These are phyloP conservation scores for Scutellaria minor DNA, from an alignment of 257 asterid genomes.

Conservation along the genomic window DNA sequence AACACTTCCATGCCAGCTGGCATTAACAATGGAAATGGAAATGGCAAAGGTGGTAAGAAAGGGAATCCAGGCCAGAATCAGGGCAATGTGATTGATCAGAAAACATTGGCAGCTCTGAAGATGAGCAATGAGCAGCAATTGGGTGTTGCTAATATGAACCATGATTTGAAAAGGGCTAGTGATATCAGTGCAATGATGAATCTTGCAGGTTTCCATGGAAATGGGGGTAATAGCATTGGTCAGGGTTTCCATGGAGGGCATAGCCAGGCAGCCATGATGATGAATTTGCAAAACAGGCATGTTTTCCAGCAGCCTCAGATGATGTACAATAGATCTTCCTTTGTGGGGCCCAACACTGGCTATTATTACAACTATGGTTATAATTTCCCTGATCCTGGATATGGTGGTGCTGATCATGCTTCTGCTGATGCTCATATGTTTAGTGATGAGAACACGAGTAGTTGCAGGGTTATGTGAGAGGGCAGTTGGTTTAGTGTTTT, in stretches of 20 bases:
- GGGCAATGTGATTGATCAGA: constrained; percentile 45
- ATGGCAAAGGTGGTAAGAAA: constrained; percentile 35
- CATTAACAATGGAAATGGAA: not conserved
- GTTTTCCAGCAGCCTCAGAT: constrained; percentile 42
- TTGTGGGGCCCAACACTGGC: constrained; percentile 54
- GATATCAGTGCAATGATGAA: constrained; percentile 70
- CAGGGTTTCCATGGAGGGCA: constrained; percentile 26
- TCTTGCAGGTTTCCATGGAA: constrained; percentile 76
- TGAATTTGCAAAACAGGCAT: constrained; percentile 32
- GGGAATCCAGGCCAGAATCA: constrained; percentile 38
- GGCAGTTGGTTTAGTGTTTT: not conserved
- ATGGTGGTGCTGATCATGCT: constrained; percentile 30
- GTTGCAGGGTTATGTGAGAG: constrained; percentile 66
- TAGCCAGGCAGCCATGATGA: constrained; percentile 29
- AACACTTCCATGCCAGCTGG: constrained; percentile 20
- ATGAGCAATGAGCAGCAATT: constrained; percentile 42
- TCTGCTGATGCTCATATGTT: constrained; percentile 49
- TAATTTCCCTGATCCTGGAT: constrained; percentile 28
- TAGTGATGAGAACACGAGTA: constrained; percentile 67
- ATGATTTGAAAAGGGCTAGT: constrained; percentile 22
- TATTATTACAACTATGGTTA: constrained; percentile 48
- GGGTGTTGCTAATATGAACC: constrained; percentile 26
- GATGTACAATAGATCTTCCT: constrained; percentile 61
- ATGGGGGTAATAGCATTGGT: constrained; percentile 33
- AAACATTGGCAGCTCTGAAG: constrained; percentile 49